These are phyloP conservation scores for Cercophora samala DNA, from an alignment of 495 filamentous ascomycete species.

Conservation along the genomic window DNA sequence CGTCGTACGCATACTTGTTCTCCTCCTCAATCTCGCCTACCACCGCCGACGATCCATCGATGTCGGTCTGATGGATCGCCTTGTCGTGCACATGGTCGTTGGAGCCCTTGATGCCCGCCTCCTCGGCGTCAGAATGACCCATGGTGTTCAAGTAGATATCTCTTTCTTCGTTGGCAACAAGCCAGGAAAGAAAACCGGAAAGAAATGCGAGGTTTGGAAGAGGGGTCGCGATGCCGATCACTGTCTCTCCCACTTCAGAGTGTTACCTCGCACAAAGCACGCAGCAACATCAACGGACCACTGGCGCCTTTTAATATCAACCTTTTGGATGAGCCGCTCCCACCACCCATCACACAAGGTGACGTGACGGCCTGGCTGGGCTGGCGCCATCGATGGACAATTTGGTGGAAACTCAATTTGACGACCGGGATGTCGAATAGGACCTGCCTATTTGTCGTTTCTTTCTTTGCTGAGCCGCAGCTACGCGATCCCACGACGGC, in stretches of 20 bases:
- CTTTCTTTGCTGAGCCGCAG: neutral
- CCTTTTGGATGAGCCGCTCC: neutral
- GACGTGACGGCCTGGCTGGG: constrained; percentile 8
- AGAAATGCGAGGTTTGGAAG: too few species aligned
- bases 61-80: neutral
- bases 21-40: constrained; percentile 29
- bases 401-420: neutral
- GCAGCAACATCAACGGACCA: neutral
- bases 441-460: neutral
- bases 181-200: neutral
- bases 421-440: neutral
- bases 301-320: constrained; percentile 1
- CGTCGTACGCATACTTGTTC: constrained; percentile 47
- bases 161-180: neutral
- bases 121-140: constrained; percentile 21
- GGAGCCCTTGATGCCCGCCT: constrained; percentile 7
- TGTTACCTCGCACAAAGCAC: neutral
- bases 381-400: constrained; percentile 19
- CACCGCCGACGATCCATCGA: constrained; percentile 8
- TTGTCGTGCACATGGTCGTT: constrained; percentile 18
- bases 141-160: constrained; percentile 16
- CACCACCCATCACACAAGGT: constrained; percentile 1
- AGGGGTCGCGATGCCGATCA: constrained; percentile 11
- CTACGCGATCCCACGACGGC: neutral
- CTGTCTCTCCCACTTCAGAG: neutral